phyloP scores from a whole-genome alignment of 1,284 basidiomycete species.

The Amylostereum chailletii region DNA sequence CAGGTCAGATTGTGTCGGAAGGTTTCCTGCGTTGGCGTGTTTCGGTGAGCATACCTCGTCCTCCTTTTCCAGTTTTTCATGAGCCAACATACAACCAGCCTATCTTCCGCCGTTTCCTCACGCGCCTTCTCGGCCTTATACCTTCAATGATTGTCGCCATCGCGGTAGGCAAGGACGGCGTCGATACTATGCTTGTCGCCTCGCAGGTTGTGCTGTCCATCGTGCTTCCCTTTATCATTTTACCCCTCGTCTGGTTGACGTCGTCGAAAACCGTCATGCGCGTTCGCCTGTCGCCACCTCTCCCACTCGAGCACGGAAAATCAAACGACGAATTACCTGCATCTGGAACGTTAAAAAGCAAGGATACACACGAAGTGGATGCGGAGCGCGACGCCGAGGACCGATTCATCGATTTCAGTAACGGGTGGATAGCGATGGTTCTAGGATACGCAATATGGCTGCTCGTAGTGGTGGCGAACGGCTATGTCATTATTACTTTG shows the following conservation, averaged over 20 bases:
- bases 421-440: constrained; percentile 40
- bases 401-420: constrained; percentile 35
- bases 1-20: constrained; percentile 89
- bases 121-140: constrained; percentile 77
- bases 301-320: neutral
- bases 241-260: constrained; percentile 75
- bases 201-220: constrained; percentile 87
- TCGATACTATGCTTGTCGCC: constrained; percentile 80
- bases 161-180: constrained; percentile 64
- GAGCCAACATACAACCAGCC: constrained; percentile 39
- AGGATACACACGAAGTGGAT: neutral
- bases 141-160: constrained; percentile 80
- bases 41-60: constrained; percentile 45
- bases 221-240: constrained; percentile 83
- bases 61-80: neutral
- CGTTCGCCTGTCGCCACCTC: constrained; percentile 21
- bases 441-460: constrained; percentile 58
- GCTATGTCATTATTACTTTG: constrained; percentile 53
- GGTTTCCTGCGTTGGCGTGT: constrained; percentile 90
- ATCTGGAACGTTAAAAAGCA: constrained; percentile 6
- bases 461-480: constrained; percentile 65
- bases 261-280: constrained; percentile 65
- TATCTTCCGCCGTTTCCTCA: constrained; percentile 73
- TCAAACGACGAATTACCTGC: constrained; percentile 4
- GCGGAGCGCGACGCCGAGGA: neutral